Evolutionary conservation across 208 protist genomes (phyloP).

Genomic region (Leishmania guyanensis): DNA sequence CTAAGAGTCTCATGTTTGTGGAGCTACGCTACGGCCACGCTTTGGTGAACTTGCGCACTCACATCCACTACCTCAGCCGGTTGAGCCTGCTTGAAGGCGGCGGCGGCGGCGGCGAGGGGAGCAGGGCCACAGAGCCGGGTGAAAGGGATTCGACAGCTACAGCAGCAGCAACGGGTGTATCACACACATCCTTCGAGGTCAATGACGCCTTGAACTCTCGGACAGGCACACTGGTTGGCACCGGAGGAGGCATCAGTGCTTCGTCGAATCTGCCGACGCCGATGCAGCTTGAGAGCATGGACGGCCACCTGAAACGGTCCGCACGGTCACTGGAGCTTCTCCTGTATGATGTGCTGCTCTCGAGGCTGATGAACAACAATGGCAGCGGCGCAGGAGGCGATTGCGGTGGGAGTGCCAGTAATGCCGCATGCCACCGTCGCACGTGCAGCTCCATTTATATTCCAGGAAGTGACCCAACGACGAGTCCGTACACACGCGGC

Average conservation of each 20-base stretch:
- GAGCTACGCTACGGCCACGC: slow-evolving; percentile 26
- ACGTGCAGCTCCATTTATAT: background rate
- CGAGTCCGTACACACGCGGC: slow-evolving; percentile 11
- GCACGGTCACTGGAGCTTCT: slow-evolving; percentile 21
- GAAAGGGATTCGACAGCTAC: background rate
- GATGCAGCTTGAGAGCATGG: slow-evolving; percentile 15
- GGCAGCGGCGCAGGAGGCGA: background rate
- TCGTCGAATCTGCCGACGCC: background rate
- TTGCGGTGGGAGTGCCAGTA: background rate
- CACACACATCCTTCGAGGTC: background rate
- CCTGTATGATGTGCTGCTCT: slow-evolving; percentile 25
- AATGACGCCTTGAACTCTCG: background rate
- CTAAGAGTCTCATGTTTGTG: slow-evolving; percentile 25
- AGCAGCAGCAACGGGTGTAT: background rate
- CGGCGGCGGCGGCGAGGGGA: background rate
- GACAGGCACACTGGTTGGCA: background rate
- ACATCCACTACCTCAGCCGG: slow-evolving; percentile 29
- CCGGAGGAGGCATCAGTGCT: background rate
- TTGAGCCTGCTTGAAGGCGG: slow-evolving; percentile 9
- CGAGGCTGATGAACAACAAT: slow-evolving; percentile 12
- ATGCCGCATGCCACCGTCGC: background rate
- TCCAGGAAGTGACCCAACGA: background rate
- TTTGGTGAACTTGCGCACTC: slow-evolving; percentile 23
- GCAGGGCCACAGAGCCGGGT: background rate
- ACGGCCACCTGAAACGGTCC: slow-evolving; percentile 19